Percentiles rank a stretch among this genome's conserved stretches.
Conservation (phyloP, 2,329 filamentous ascomycete species). For the Claviceps citrina region DNA sequence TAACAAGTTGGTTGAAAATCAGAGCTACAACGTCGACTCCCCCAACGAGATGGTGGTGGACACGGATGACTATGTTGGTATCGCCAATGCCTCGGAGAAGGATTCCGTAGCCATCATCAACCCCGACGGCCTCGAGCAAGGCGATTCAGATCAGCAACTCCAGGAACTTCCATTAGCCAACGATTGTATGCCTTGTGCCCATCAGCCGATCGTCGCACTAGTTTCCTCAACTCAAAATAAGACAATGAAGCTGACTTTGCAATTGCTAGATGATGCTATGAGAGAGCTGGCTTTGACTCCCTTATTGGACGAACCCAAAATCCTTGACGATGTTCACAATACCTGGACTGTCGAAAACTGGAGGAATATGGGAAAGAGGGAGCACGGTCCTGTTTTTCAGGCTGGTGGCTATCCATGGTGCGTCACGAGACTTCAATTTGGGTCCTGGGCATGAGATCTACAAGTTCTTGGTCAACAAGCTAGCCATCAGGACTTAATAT, state of each 20-base stretch:
- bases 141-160: conserved; percentile 27
- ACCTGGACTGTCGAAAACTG: conserved; percentile 86
- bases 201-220: conserved; percentile 1
- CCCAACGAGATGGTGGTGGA: conserved; percentile 43
- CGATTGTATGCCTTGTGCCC: conserved; percentile 31
- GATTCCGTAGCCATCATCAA: conserved; percentile 39
- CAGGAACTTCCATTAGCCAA: conserved; percentile 34
- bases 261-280: conserved; percentile 59
- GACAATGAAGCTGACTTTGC: not conserved
- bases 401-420: conserved; percentile 81
- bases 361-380: conserved; percentile 59
- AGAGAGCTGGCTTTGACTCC: conserved; percentile 62
- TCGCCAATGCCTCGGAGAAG: conserved; percentile 32
- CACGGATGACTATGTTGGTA: conserved; percentile 38
- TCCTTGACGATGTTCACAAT: conserved; percentile 56
- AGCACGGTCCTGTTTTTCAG: conserved; percentile 77
- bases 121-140: conserved; percentile 33
- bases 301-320: conserved; percentile 60
- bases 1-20: conserved; percentile 13
- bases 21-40: conserved; percentile 40
- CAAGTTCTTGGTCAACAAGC: not conserved
- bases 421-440: conserved; percentile 15
- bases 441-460: not conserved
- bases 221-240: not conserved
- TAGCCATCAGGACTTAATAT: not conserved